phyloP scores from a whole-genome alignment of 116 monocot genomes.

The Iris pallida region DNA sequence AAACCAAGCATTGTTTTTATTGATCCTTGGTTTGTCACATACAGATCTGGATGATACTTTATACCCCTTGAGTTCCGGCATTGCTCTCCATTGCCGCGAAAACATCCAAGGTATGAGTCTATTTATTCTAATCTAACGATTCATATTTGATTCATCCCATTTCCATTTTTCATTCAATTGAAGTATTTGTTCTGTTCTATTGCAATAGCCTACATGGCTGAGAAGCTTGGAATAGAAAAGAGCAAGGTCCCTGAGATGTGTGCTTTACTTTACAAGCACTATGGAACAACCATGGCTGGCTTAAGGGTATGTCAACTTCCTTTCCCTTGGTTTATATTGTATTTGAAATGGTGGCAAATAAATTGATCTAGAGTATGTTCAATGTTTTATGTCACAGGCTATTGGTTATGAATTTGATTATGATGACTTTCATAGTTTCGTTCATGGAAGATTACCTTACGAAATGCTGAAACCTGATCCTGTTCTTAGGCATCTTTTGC shows the following conservation, averaged over 20 bases:
- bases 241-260: conserved; percentile 12
- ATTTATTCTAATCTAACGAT: not conserved
- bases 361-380: too few species aligned
- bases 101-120: conserved; percentile 44
- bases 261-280: conserved; percentile 19
- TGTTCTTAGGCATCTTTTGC: conserved; percentile 18
- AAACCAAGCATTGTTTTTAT: too few species aligned
- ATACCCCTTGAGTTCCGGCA: conserved; percentile 45
- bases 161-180: not conserved
- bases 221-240: conserved; percentile 24
- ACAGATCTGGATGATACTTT: conserved; percentile 52
- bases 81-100: conserved; percentile 23
- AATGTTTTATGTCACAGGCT: conserved; percentile 16
- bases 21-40: not conserved
- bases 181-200: not conserved
- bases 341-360: too few species aligned
- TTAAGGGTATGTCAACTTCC: conserved; percentile 10
- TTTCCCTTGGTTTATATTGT: not conserved
- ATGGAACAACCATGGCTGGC: conserved; percentile 27
- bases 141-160: not conserved
- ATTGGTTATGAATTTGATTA: conserved; percentile 24
- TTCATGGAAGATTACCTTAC: conserved; percentile 29
- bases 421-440: conserved; percentile 26
- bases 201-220: conserved; percentile 19
- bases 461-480: conserved; percentile 14